These are phyloP conservation scores for Plasmodium inui DNA, from an alignment of 169 alveolate genomes.

Conservation along the genomic window DNA sequence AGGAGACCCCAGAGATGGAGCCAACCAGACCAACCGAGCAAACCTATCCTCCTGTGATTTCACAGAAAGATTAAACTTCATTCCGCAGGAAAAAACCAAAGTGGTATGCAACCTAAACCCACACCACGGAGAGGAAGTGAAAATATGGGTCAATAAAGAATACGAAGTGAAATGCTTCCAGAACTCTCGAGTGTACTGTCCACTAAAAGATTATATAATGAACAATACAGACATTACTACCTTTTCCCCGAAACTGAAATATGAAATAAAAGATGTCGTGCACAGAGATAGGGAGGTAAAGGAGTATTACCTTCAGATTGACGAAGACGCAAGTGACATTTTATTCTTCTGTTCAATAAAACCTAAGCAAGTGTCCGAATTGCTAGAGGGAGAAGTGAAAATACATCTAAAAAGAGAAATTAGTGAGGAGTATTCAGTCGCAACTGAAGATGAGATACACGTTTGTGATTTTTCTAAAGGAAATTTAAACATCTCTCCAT, in stretches of 20 bases:
- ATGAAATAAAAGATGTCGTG: not conserved
- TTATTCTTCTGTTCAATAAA: slow-evolving; percentile 38
- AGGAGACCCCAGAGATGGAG: not conserved
- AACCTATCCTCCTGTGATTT: slow-evolving; percentile 49
- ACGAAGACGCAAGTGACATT: slow-evolving; percentile 57
- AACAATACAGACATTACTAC: slow-evolving; percentile 16
- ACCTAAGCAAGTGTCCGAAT: slow-evolving; percentile 40
- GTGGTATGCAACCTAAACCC: slow-evolving; percentile 48
- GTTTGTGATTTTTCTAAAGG: slow-evolving; percentile 61
- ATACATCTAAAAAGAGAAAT: slow-evolving; percentile 48
- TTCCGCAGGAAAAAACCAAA: slow-evolving; percentile 44
- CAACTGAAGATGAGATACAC: not conserved
- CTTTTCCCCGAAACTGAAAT: slow-evolving; percentile 38
- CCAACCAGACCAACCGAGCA: not conserved
- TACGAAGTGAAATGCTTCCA: slow-evolving; percentile 49
- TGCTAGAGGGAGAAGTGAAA: slow-evolving; percentile 66
- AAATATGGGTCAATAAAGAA: slow-evolving; percentile 46
- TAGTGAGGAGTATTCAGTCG: slow-evolving; percentile 32
- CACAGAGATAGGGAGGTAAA: slow-evolving; percentile 12
- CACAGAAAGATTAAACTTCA: slow-evolving; percentile 28
- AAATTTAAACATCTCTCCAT: slow-evolving; percentile 30
- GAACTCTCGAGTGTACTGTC: slow-evolving; percentile 49
- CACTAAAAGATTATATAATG: slow-evolving; percentile 12
- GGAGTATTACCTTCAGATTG: slow-evolving; percentile 30
- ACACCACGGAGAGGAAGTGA: slow-evolving; percentile 39